Conservation (phyloP, 345 rosid species). For the Lumnitzera littorea region DNA sequence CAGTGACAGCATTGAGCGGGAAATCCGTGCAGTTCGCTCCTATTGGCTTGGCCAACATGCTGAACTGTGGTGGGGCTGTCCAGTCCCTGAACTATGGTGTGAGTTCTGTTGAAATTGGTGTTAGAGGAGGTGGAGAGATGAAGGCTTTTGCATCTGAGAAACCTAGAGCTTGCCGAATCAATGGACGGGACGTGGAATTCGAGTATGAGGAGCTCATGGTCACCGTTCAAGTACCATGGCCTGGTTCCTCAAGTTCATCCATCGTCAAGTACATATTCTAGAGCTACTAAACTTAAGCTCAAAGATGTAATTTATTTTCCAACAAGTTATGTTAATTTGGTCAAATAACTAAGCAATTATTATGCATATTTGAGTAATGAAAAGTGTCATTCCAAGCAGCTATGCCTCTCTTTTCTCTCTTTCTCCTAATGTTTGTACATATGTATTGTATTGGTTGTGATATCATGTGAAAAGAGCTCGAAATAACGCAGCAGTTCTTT, state of each 20-base stretch:
- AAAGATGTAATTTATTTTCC: not conserved
- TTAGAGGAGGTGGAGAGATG: constrained; percentile 74
- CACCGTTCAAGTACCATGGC: constrained; percentile 56
- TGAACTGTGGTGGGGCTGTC: constrained; percentile 81
- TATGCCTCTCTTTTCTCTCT: no score
- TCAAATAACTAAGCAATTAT: no score
- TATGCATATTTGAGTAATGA: no score
- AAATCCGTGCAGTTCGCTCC: constrained; percentile 64
- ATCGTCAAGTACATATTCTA: constrained; percentile 57
- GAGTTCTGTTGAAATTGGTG: constrained; percentile 26
- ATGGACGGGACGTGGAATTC: constrained; percentile 51
- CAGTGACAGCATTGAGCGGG: constrained; percentile 34
- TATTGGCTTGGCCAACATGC: constrained; percentile 79
- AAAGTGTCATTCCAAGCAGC: no score
- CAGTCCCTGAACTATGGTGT: constrained; percentile 35
- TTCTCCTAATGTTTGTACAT: no score
- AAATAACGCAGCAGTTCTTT: no score
- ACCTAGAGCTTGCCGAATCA: constrained; percentile 55
- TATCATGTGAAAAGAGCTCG: no score
- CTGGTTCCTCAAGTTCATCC: constrained; percentile 31
- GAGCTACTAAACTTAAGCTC: not conserved
- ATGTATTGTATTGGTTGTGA: no score
- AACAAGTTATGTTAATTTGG: not conserved
- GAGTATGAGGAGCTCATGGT: constrained; percentile 48
- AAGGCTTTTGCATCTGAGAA: constrained; percentile 55